These are phyloP conservation scores for Caryopteris hybrid DNA, from an alignment of 305 asterid genomes.

Conservation along the genomic window DNA sequence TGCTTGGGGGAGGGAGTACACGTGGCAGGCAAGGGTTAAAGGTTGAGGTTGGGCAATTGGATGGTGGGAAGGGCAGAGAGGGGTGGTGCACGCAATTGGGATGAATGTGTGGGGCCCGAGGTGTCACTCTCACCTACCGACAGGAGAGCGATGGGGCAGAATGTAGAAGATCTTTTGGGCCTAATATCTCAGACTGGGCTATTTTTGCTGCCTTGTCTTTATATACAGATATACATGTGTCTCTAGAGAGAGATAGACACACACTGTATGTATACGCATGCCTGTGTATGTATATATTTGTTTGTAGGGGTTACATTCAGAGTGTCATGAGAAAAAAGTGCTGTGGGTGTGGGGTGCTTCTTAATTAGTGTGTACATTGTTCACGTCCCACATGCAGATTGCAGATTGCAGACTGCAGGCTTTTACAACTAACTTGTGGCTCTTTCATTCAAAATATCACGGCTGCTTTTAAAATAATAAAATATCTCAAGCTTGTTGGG, in stretches of 20 bases:
- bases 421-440: neutral
- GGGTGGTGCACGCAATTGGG: constrained; percentile 17
- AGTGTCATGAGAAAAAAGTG: constrained; percentile 27
- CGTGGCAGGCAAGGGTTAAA: constrained; percentile 31
- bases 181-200: constrained; percentile 21
- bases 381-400: constrained; percentile 19
- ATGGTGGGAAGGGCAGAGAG: constrained; percentile 14
- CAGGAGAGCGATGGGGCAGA: constrained; percentile 53
- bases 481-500: too few species aligned
- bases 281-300: too few species aligned
- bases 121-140: constrained; percentile 44
- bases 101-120: constrained; percentile 18
- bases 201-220: constrained; percentile 22
- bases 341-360: neutral
- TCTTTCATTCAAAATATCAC: constrained; percentile 1
- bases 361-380: constrained; percentile 29
- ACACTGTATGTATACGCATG: too few species aligned
- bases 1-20: neutral
- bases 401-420: too few species aligned
- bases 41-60: neutral
- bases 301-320: neutral
- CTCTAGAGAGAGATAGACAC: too few species aligned
- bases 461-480: neutral
- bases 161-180: constrained; percentile 27
- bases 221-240: too few species aligned